Conservation (phyloP, 2,329 filamentous ascomycete genomes). For the Penicillium sp. region DNA sequence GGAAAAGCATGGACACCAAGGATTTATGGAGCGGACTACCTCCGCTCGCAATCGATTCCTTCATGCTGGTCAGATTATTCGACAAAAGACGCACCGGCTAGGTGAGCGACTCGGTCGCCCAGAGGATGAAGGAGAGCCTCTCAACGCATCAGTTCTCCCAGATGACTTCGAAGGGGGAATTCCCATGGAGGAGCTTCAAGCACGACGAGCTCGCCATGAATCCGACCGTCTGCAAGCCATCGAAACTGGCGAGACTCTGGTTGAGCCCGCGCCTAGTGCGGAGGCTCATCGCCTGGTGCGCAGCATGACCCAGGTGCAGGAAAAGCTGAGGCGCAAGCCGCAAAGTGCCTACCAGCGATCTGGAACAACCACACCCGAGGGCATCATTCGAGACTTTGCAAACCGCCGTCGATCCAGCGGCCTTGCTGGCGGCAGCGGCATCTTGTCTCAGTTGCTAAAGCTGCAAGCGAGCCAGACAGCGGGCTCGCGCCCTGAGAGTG, state of each 20-base stretch:
- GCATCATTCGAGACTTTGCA: slow-evolving; percentile 22
- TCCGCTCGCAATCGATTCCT: slow-evolving; percentile 27
- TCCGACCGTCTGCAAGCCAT: slow-evolving; percentile 16
- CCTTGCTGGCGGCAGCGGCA: slow-evolving; percentile 48
- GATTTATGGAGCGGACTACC: slow-evolving; percentile 10
- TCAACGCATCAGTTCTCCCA: slow-evolving; percentile 29
- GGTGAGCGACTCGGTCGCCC: slow-evolving; percentile 33
- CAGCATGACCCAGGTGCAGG: slow-evolving; percentile 31
- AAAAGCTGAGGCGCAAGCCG: slow-evolving; percentile 27
- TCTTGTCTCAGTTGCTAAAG: slow-evolving; percentile 69
- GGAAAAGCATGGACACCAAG: slow-evolving; percentile 11
- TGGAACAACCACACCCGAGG: slow-evolving; percentile 32
- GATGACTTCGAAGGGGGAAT: slow-evolving; percentile 30
- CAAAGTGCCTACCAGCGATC: slow-evolving; percentile 34
- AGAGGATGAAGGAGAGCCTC: slow-evolving; percentile 30
- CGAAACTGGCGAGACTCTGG: slow-evolving; percentile 17
- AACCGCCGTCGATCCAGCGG: slow-evolving; percentile 26
- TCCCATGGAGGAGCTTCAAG: slow-evolving; percentile 20
- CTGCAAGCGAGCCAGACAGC: slow-evolving; percentile 57
- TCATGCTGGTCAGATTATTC: slow-evolving; percentile 29
- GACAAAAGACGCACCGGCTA: slow-evolving; percentile 29
- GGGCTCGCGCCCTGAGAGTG: slow-evolving; percentile 28
- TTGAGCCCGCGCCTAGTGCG: slow-evolving; percentile 27
- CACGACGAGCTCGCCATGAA: slow-evolving; percentile 20
- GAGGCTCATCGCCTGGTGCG: slow-evolving; percentile 42